Evolutionary conservation across 2,329 filamentous ascomycete genomes (phyloP), one percentile per base, ranked within the genome.

Genomic region (Trichocomaceae sp.): DNA sequence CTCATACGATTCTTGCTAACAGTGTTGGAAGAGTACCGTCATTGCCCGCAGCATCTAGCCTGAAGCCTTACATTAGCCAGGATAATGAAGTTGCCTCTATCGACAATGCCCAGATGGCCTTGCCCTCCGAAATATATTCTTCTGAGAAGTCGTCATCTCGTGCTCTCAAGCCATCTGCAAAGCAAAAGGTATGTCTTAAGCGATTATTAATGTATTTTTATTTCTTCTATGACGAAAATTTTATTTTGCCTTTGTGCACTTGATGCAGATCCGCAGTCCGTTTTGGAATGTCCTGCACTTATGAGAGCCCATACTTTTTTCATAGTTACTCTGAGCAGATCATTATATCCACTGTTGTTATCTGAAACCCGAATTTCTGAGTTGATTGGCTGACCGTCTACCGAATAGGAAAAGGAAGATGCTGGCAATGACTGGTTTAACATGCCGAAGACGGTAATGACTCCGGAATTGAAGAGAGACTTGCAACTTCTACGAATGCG

Each of bases 401-500:
- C 29, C 41, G 39, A 52, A 37, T 58, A 72, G 66, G 81, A 81
- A 64, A 83, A 81, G 69, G 76, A 80, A 55, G 87, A 85, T 58
- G 87, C 91, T 50, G 93, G 92, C 45, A 73, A 84, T 15, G 78
- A 87, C 56, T 97, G 92, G 92, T 97, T 87, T 75, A 82, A 95
- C 63, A 78, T 99, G 52, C 91, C 91, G 5, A 85, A 85, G 64
- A 96, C 92, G 23, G 79, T 88, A 50, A 73, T 96, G 50, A 96
- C 90, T 0, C 83, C 90, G 8, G 85, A 95, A 66, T 78, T 96
- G 58, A 95, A 91, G 72, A 82, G 90, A 62, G 92, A 99, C 68
- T 78, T 96, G 50, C 90, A 96, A 71, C 77, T 97, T 10, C 77
- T 99, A 57, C 85, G 89, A 61, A 92, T 96, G 86, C 84, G 93